Percentiles rank a stretch among this genome's conserved stretches.
Conservation (phyloP, 2,329 filamentous ascomycete genomes). For the Aspergillus niger region DNA sequence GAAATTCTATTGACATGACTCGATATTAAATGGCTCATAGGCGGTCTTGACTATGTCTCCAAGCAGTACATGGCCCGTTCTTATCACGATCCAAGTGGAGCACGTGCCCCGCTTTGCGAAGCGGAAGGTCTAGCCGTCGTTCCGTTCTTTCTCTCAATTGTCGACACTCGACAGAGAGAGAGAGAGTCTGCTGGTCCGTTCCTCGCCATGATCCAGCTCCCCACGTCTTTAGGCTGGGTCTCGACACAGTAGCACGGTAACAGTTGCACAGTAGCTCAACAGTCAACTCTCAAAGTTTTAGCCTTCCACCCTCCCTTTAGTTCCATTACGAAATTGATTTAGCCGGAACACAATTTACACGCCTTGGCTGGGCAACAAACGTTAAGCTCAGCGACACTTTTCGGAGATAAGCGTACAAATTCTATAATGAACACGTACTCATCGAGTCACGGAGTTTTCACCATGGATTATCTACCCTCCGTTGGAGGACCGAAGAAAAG, state of each 20-base stretch:
- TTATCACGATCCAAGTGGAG: conserved; percentile 2
- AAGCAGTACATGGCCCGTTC: background rate
- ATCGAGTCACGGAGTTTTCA: background rate
- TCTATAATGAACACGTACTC: background rate
- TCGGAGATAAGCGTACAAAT: background rate
- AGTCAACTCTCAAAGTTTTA: background rate
- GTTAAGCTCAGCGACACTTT: background rate
- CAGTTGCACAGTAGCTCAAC: background rate
- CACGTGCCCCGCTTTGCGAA: background rate
- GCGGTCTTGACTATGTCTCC: background rate
- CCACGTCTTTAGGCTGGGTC: background rate
- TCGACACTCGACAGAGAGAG: background rate
- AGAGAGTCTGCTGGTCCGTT: background rate
- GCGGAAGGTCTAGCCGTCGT: background rate
- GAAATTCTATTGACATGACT: background rate
- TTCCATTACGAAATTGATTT: background rate
- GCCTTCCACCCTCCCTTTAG: background rate
- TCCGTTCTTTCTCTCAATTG: background rate
- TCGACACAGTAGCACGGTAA: too few species aligned
- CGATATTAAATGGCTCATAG: background rate
- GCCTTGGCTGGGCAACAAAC: background rate
- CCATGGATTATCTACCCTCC: too few species aligned
- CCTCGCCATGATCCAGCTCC: background rate
- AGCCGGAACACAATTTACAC: conserved; percentile 1
- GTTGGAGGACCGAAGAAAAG: too few species aligned